Base-by-base conservation (phyloP, 495 filamentous ascomycete genomes). In the Hamigera avellanea region DNA sequence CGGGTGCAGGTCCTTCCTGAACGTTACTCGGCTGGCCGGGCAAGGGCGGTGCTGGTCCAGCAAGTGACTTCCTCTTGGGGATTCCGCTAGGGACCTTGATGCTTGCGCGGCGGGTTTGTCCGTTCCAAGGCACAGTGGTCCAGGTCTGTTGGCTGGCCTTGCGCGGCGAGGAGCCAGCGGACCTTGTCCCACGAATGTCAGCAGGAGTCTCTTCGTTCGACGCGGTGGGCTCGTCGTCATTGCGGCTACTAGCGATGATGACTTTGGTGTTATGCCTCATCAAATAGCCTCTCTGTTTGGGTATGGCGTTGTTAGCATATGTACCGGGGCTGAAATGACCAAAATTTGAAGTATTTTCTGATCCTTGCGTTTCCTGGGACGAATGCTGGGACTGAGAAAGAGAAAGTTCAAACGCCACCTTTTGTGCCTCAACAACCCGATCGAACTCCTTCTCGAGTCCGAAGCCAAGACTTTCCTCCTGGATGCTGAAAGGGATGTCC, bases 261-360 rank as follows among this genome's bases (percentile, higher is more conserved):
- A 98, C 75, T 52, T 95, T 95, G 13, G 91, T 96, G 57, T 96
- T 98, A 44, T 98, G 91, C 45, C 91, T 77, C 91, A 95, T 96
- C 19, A 98, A 72, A 49, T 98, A 98, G 14, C 91, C 91, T 66
- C 91, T 85, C 91, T 98, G 80, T 78, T 66, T 62, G 12, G 48
- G 60, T 30, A 55, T 42, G 38, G 40, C 47, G 33, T 57, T 49
- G 66, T 88, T 78, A 88, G 83, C 67, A 62, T 48, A 48, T 13
- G 28, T 15, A 13, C n/a, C 28, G 9, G 4, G 4, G 21, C 21
- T 9, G 9, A 5, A 9, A 5, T 23, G 21, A 23, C 9, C 9
- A 23, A 9, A 23, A 9, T 9, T 23, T 23, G 4, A 9, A 30
- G 33, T 37, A 14, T 14, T 18, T 27, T 21, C 6, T 26, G 17